Percentiles rank a stretch among this genome's conserved stretches.
Conservation (phyloP, 2,329 filamentous ascomycete genomes). For the Didymella glomerata region DNA sequence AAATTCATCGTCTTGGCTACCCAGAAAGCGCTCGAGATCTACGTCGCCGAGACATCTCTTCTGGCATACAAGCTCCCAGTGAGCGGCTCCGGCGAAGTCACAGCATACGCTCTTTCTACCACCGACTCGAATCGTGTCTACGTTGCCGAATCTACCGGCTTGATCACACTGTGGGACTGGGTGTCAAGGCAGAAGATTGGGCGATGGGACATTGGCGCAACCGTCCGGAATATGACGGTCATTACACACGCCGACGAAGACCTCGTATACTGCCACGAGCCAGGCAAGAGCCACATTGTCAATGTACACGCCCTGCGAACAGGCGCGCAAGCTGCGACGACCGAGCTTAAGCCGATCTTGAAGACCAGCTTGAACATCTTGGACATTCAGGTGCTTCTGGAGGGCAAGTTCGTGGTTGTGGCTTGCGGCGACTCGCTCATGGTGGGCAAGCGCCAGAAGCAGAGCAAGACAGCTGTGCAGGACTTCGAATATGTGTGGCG, state of each 20-base stretch:
- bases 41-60: slow-evolving; percentile 81
- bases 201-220: slow-evolving; percentile 54
- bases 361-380: slow-evolving; percentile 51
- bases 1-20: slow-evolving; percentile 76
- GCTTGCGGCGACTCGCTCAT: slow-evolving; percentile 64
- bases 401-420: slow-evolving; percentile 67
- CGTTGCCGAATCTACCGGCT: slow-evolving; percentile 60
- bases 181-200: slow-evolving; percentile 54
- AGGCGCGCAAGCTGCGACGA: slow-evolving; percentile 37
- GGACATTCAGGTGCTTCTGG: slow-evolving; percentile 57
- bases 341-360: slow-evolving; percentile 45
- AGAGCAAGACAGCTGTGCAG: slow-evolving; percentile 46
- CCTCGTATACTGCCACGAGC: slow-evolving; percentile 52
- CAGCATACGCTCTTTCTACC: slow-evolving; percentile 62
- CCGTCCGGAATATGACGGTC: slow-evolving; percentile 48
- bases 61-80: slow-evolving; percentile 74
- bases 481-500: slow-evolving; percentile 61
- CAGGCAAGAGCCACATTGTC: slow-evolving; percentile 52
- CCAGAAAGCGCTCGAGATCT: slow-evolving; percentile 78
- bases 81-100: slow-evolving; percentile 54
- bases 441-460: slow-evolving; percentile 62
- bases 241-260: slow-evolving; percentile 44
- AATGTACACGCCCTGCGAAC: slow-evolving; percentile 47
- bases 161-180: slow-evolving; percentile 68
- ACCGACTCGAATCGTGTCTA: slow-evolving; percentile 62